These are phyloP conservation scores for Daldinia concentrica DNA, from an alignment of 495 filamentous ascomycete genomes.

Conservation along the genomic window DNA sequence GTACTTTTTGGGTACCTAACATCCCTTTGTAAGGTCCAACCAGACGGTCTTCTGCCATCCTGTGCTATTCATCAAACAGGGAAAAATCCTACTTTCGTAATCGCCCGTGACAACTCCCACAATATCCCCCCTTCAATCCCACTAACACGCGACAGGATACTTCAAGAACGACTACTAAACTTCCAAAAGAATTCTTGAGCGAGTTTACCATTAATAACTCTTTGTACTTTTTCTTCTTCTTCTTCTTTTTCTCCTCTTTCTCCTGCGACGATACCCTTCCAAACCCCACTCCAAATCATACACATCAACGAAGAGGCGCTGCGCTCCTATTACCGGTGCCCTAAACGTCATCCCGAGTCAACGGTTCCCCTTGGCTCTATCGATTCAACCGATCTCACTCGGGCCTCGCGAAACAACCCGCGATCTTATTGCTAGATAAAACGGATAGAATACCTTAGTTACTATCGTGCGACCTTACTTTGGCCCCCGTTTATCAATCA, in stretches of 20 bases:
- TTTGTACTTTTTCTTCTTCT: not conserved
- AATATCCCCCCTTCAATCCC: constrained; percentile 11
- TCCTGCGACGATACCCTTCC: constrained; percentile 1
- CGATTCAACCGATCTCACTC: not conserved
- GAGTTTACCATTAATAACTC: constrained; percentile 6
- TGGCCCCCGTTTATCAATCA: constrained; percentile 42
- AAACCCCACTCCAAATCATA: not conserved
- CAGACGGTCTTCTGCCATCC: no score
- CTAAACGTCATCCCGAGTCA: constrained; percentile 23
- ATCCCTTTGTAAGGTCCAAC: constrained; percentile 4
- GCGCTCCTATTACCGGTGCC: not conserved
- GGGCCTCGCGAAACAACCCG: not conserved
- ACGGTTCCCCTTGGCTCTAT: not conserved
- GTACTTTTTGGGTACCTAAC: not conserved
- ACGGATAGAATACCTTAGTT: not conserved
- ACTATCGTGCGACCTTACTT: constrained; percentile 5
- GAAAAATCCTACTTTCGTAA: constrained; percentile 9
- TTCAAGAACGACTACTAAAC: not conserved
- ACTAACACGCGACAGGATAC: constrained; percentile 1
- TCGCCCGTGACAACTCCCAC: not conserved
- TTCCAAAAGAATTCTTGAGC: not conserved
- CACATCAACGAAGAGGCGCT: not conserved
- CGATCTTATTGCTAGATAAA: not conserved
- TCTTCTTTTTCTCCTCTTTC: not conserved
- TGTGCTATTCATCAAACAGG: constrained; percentile 9